Percentiles rank a stretch among this genome's conserved stretches.
phyloP scores from a whole-genome alignment of 2,329 filamentous ascomycete genomes.

The Fusarium avenaceum region DNA sequence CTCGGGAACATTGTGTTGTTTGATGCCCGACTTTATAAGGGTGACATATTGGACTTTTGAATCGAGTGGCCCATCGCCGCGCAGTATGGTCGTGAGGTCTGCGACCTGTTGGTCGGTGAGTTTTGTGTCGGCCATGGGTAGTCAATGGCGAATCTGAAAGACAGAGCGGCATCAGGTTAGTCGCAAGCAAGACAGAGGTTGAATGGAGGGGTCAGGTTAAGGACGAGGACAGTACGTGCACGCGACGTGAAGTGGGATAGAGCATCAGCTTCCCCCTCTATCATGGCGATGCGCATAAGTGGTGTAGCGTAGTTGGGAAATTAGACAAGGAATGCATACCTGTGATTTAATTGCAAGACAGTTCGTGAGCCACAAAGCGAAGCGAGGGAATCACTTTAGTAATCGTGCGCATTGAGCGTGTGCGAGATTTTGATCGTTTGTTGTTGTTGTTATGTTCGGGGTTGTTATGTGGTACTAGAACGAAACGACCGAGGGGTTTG shows the following conservation, averaged over 20 bases:
- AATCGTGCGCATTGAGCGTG: conserved; percentile 44
- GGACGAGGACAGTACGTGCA: conserved; percentile 20
- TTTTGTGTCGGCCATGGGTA: conserved; percentile 65
- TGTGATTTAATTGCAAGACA: conserved; percentile 34
- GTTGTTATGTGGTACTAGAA: conserved; percentile 32
- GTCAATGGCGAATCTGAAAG: conserved; percentile 39
- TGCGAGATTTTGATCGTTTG: conserved; percentile 1
- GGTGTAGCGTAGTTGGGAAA: conserved; percentile 33
- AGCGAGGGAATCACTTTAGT: conserved; percentile 23
- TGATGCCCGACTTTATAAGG: conserved; percentile 87
- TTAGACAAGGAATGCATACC: conserved; percentile 38
- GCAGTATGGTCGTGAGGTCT: conserved; percentile 65
- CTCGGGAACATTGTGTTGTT: conserved; percentile 91
- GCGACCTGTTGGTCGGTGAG: conserved; percentile 71
- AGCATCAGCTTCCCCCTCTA: conserved; percentile 22
- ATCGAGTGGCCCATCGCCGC: conserved; percentile 76
- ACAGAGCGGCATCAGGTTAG: conserved; percentile 16
- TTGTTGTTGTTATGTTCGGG: conserved; percentile 20
- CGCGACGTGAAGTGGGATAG: conserved; percentile 37
- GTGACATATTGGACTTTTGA: conserved; percentile 79
- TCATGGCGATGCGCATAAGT: conserved; percentile 35
- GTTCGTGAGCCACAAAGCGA: conserved; percentile 38
- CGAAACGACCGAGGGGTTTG: conserved; percentile 9
- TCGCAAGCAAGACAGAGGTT: conserved; percentile 16
- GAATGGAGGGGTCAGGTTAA: conserved; percentile 9